phyloP scores from a whole-genome alignment of 1,139 yeast species.

The Geotrichum aggregatum region DNA sequence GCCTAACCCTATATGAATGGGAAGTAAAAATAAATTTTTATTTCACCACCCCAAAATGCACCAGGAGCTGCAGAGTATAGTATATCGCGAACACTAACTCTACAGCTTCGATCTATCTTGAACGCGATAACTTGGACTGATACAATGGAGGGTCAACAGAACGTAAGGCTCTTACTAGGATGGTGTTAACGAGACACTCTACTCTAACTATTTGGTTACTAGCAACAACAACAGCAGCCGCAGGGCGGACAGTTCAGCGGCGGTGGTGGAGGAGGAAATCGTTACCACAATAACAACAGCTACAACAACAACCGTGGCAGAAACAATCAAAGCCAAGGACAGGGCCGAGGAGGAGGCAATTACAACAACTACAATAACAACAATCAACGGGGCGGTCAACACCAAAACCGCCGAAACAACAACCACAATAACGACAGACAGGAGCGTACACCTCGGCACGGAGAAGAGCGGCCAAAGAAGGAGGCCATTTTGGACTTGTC shows the following conservation, averaged over 20 bases:
- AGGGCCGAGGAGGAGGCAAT: constrained; percentile 19
- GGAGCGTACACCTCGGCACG: constrained; percentile 36
- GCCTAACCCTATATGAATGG: constrained; percentile 2
- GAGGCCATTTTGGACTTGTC: constrained; percentile 85
- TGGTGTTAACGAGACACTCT: not conserved
- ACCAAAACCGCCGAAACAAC: constrained; percentile 24
- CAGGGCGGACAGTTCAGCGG: not conserved
- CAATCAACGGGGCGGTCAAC: constrained; percentile 20
- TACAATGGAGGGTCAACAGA: constrained; percentile 8
- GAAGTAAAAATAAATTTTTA: not conserved
- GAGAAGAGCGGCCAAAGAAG: constrained; percentile 70
- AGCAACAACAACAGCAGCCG: not conserved
- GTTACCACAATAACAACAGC: constrained; percentile 7
- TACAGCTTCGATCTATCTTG: no score
- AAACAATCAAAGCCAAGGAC: constrained; percentile 4
- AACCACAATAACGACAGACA: constrained; percentile 29
- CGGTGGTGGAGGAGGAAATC: not conserved
- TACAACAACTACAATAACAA: constrained; percentile 15
- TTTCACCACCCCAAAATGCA: not conserved
- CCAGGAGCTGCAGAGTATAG: not conserved
- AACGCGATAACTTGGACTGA: not conserved
- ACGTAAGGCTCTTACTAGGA: not conserved
- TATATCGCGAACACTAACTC: no score
- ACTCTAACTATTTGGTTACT: not conserved
- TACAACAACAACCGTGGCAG: constrained; percentile 10